Evolutionary conservation across 495 filamentous ascomycete genomes (phyloP), one percentile per base, ranked within the genome.

Genomic region (Aspergillus sparsus): DNA sequence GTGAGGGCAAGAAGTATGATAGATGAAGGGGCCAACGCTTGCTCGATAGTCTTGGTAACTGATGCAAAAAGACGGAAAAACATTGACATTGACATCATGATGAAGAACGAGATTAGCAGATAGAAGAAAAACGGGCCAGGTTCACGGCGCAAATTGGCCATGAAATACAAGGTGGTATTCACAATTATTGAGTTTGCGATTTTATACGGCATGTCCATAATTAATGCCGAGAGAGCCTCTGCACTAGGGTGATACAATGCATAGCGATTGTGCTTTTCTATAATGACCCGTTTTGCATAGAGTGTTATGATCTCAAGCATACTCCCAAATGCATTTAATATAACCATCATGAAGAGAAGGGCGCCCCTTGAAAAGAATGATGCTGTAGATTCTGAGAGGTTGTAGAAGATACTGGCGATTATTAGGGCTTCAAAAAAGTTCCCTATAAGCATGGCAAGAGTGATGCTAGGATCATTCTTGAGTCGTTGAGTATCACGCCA

Each of bases 321-420:
- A 65, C 83, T 86, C 58, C 85, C 76, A 59, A 96, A 93, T 15
- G 91, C 91, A 66, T 93, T 94, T 72, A 93, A 51, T 10, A 96
- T 79, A 62, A 92, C 84, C 53, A 89, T 87, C 64, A 95, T 93
- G 80, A 96, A 96, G 32, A 96, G 74, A 9, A 95, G 75, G 53
- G 87, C 87, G 31, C 88, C 89, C 15, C 89, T 81, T 58, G 82
- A 77, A 74, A 83, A 95, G 74, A 95, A 92, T 64, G 81, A 87
- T 37, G 68, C 63, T 3, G 89, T 90, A 35, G 77, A 76, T 1
- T 59, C 66, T 27, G 80, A 71, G 6, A 93, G 70, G 62, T 93
- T 88, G 74, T 87, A 95, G 76, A 93, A 96, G 51, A 96, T 85
- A 63, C 82, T 87, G 39, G 86, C 83, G 67, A 95, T 84, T 68